Evolutionary conservation across 306 rosid species (phyloP).

Genomic region (Echinosophora koreensis): DNA sequence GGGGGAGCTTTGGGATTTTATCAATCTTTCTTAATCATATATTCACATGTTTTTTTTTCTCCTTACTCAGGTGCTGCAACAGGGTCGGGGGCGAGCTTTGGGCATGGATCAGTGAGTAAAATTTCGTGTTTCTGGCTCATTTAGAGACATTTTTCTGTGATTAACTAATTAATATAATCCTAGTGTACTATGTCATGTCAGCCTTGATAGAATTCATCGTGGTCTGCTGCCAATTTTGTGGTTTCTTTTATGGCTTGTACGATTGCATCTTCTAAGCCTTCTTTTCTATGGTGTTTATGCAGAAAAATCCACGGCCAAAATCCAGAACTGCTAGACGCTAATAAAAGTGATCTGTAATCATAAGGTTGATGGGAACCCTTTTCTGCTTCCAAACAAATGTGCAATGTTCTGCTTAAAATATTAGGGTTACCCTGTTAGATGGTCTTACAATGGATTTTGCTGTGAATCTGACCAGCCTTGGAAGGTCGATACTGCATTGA

Average conservation of each 20-base stretch:
- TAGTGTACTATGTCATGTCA: background rate
- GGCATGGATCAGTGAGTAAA: slow-evolving; percentile 72
- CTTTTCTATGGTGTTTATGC: slow-evolving; percentile 46
- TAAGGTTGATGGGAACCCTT: slow-evolving; percentile 39
- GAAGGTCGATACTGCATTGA: slow-evolving; percentile 30
- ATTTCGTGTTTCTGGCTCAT: slow-evolving; percentile 21
- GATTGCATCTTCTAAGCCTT: slow-evolving; percentile 41
- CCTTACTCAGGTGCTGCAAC: slow-evolving; percentile 69
- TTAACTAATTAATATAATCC: background rate
- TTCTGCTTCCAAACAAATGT: slow-evolving; percentile 22
- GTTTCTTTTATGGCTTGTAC: slow-evolving; percentile 16
- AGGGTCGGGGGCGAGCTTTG: slow-evolving; percentile 93
- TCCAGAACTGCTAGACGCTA: slow-evolving; percentile 77
- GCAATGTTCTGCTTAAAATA: slow-evolving; percentile 37
- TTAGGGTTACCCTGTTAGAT: slow-evolving; percentile 40
- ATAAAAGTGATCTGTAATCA: slow-evolving; percentile 40
- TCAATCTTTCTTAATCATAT: slow-evolving; percentile 21
- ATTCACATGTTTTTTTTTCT: slow-evolving; percentile 20
- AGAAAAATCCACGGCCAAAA: slow-evolving; percentile 84
- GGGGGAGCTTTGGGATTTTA: background rate
- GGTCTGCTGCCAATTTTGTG: slow-evolving; percentile 24
- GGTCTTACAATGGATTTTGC: slow-evolving; percentile 40
- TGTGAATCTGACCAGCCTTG: slow-evolving; percentile 39
- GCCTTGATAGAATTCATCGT: slow-evolving; percentile 23
- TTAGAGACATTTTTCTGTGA: slow-evolving; percentile 19